Evolutionary conservation across 2,329 filamentous ascomycete genomes (phyloP).

Genomic region (Fusarium sp.): DNA sequence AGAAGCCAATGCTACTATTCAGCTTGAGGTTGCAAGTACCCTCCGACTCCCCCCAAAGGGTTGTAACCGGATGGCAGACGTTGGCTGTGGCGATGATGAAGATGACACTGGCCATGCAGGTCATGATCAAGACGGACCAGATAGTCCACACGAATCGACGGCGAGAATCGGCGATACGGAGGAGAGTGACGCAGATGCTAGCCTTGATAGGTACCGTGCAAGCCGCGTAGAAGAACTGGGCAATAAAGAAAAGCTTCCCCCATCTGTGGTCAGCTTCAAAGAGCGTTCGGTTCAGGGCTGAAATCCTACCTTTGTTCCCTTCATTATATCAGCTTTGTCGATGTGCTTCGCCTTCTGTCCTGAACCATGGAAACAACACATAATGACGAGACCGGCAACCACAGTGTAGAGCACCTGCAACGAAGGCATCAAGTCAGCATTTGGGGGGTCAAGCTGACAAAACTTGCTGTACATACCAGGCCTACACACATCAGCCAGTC

Average conservation of each 20-base stretch:
- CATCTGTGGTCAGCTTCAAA: not conserved
- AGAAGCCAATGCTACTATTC: constrained; percentile 39
- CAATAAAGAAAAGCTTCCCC: constrained; percentile 35
- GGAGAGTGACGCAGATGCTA: constrained; percentile 45
- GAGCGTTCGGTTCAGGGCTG: not conserved
- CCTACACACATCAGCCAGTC: constrained; percentile 39
- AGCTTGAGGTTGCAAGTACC: constrained; percentile 32
- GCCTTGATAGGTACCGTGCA: constrained; percentile 43
- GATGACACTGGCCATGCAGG: constrained; percentile 24
- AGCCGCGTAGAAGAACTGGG: constrained; percentile 35
- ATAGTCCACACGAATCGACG: constrained; percentile 31
- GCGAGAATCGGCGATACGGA: constrained; percentile 41
- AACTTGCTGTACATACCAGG: constrained; percentile 9
- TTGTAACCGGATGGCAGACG: constrained; percentile 42
- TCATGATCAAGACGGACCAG: constrained; percentile 25
- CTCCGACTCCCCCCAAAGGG: constrained; percentile 37
- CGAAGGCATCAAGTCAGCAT: not conserved
- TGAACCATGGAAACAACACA: constrained; percentile 31
- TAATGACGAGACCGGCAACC: constrained; percentile 31
- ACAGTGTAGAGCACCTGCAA: constrained; percentile 27
- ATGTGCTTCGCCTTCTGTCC: constrained; percentile 17
- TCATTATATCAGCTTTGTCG: constrained; percentile 10
- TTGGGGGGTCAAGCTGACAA: not conserved
- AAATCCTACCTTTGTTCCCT: constrained; percentile 33
- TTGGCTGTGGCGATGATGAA: constrained; percentile 38